phyloP scores from a whole-genome alignment of 2,329 filamentous ascomycete species.

The Dothistroma septosporum region DNA sequence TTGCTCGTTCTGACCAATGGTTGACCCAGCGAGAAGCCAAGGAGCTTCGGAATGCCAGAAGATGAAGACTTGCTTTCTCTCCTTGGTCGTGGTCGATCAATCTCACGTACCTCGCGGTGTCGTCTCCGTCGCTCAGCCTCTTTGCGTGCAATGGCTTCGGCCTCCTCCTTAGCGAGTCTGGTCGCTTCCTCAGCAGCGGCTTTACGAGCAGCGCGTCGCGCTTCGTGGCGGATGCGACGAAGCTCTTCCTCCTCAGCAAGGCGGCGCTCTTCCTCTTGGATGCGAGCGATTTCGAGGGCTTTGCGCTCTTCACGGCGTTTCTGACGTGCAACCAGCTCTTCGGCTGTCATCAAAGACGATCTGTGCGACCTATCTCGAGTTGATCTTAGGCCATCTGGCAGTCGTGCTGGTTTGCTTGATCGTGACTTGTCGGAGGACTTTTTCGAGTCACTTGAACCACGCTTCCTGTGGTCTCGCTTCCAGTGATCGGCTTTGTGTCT shows the following conservation, averaged over 20 bases:
- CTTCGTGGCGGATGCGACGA: conserved; percentile 25
- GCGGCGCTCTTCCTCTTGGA: conserved; percentile 20
- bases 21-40: conserved; percentile 8
- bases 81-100: conserved; percentile 8
- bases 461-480: conserved; percentile 22
- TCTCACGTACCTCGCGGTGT: neutral
- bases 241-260: conserved; percentile 27
- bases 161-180: conserved; percentile 15
- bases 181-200: conserved; percentile 25
- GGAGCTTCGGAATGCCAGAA: conserved; percentile 5
- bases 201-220: conserved; percentile 23
- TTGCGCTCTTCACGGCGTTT: conserved; percentile 19
- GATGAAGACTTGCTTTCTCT: conserved; percentile 16
- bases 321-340: conserved; percentile 22
- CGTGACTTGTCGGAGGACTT: conserved; percentile 15
- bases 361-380: conserved; percentile 16
- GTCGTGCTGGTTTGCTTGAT: conserved; percentile 21
- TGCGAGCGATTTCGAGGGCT: conserved; percentile 22
- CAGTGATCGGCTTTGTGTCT: conserved; percentile 24
- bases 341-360: conserved; percentile 11
- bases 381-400: conserved; percentile 8
- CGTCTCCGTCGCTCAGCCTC: conserved; percentile 5
- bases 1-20: neutral
- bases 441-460: conserved; percentile 12
- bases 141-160: neutral